A percentile compares a stretch with the other conserved stretches of the same genome.
Evolutionary conservation across 1,284 basidiomycete species (phyloP).

Genomic region (Fistulinella staudtii): DNA sequence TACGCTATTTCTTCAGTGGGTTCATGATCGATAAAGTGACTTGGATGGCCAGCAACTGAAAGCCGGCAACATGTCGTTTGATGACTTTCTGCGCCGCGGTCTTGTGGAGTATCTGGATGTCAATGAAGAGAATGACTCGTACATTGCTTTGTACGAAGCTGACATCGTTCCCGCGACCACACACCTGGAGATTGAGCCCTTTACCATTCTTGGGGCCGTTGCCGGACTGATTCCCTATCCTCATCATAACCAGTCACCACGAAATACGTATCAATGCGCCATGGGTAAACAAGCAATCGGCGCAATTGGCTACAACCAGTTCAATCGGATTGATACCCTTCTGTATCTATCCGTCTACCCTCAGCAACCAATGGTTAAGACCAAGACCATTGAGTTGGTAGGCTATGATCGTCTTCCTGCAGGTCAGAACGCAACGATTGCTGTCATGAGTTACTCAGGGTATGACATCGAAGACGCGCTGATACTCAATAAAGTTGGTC

Average conservation of each 20-base stretch:
- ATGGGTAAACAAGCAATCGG: constrained; percentile 99
- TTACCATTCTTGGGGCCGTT: constrained; percentile 95
- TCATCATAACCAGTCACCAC: constrained; percentile 98
- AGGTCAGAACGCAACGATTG: constrained; percentile 97
- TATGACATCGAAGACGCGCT: constrained; percentile 99
- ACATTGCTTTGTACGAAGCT: constrained; percentile 92
- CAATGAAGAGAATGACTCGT: constrained; percentile 98
- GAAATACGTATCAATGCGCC: constrained; percentile 99
- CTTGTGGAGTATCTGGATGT: constrained; percentile 99
- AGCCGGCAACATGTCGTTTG: constrained; percentile 77
- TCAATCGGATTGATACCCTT: constrained; percentile 98
- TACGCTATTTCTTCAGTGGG: constrained; percentile 29
- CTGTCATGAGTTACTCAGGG: constrained; percentile 98
- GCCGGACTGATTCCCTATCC: constrained; percentile 99
- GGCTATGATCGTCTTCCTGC: constrained; percentile 97
- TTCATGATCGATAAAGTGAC: constrained; percentile 15
- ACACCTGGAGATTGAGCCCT: constrained; percentile 98
- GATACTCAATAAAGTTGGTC: constrained; percentile 94
- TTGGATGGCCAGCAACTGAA: constrained; percentile 64
- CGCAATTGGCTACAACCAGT: constrained; percentile 98
- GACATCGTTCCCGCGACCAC: constrained; percentile 84
- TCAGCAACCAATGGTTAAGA: constrained; percentile 99
- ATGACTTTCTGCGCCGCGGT: constrained; percentile 93
- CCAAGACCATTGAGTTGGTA: constrained; percentile 95
- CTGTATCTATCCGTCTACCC: constrained; percentile 99